Conservation (phyloP, 2,329 filamentous ascomycete species). For the Penicillium sp. region DNA sequence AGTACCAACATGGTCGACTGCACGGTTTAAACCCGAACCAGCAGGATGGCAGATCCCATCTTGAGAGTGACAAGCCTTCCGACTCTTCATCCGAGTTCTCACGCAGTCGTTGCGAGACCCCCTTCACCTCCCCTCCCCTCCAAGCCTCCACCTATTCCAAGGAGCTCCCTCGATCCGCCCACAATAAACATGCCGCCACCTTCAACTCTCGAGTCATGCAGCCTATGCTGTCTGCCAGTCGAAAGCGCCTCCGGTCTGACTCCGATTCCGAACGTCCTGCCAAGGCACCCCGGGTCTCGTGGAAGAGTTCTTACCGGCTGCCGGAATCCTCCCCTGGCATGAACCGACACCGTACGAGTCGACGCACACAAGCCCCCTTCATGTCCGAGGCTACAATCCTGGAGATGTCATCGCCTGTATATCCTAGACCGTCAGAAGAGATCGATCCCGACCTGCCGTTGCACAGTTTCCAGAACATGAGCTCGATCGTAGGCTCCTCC, state of each 20-base stretch:
- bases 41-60: conserved; percentile 69
- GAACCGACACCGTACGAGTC: conserved; percentile 70
- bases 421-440: conserved; percentile 56
- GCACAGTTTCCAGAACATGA: conserved; percentile 38
- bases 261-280: conserved; percentile 55
- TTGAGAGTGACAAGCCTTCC: conserved; percentile 71
- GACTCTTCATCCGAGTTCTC: conserved; percentile 85
- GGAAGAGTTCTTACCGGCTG: conserved; percentile 75
- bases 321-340: conserved; percentile 86
- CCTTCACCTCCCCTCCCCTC: conserved; percentile 78
- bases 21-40: conserved; percentile 73
- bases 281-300: conserved; percentile 63
- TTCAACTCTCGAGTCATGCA: conserved; percentile 46
- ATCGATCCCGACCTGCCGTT: conserved; percentile 79
- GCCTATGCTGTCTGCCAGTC: conserved; percentile 50
- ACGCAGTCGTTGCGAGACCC: conserved; percentile 53
- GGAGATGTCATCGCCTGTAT: conserved; percentile 56
- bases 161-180: conserved; percentile 62
- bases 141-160: conserved; percentile 83
- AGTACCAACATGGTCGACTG: conserved; percentile 94
- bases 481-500: conserved; percentile 67
- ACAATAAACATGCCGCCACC: conserved; percentile 46
- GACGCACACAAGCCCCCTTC: conserved; percentile 75
- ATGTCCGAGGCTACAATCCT: conserved; percentile 71
- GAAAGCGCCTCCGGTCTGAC: conserved; percentile 71